A percentile compares a stretch with the other conserved stretches of the same genome.
phyloP scores from a whole-genome alignment of 768 basidiomycete species.

The Hortiboletus flavorubellus region DNA sequence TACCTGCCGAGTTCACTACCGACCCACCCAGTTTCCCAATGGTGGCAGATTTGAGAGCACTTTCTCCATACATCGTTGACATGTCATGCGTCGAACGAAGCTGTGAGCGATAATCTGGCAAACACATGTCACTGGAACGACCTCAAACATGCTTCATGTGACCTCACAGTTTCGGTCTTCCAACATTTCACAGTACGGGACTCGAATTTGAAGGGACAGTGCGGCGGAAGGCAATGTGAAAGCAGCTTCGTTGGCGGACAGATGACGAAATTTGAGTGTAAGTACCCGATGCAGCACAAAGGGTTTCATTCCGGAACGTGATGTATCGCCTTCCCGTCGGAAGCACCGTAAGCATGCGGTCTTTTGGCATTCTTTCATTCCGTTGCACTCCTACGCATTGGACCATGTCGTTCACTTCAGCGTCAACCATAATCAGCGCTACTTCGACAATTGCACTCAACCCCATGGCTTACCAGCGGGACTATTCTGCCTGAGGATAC shows the following conservation, averaged over 20 bases:
- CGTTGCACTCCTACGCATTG: neutral
- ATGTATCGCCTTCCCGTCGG: neutral
- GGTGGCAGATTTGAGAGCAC: conserved; percentile 7
- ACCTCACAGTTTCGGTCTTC: conserved; percentile 5
- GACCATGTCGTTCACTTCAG: too few relatives aligned
- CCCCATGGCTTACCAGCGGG: too few relatives aligned
- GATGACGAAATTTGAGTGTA: too few relatives aligned
- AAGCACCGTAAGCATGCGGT: too few relatives aligned
- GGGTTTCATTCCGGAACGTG: neutral
- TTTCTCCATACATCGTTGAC: conserved; percentile 20
- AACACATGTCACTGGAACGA: conserved; percentile 19
- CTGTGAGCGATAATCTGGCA: conserved; percentile 5
- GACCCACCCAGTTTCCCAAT: conserved; percentile 15
- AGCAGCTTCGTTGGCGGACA: neutral
- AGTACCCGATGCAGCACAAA: too few relatives aligned
- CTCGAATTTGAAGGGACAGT: too few relatives aligned
- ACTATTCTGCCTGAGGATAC: too few relatives aligned
- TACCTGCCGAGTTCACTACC: conserved; percentile 18
- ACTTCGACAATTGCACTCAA: too few relatives aligned
- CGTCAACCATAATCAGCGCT: too few relatives aligned
- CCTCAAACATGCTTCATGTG: conserved; percentile 19
- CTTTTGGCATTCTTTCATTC: too few relatives aligned
- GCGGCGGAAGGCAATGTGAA: neutral
- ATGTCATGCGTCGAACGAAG: conserved; percentile 7
- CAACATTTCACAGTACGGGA: too few relatives aligned